Conservation (phyloP, 2,329 filamentous ascomycete genomes). For the Epichloe gansuensis region DNA sequence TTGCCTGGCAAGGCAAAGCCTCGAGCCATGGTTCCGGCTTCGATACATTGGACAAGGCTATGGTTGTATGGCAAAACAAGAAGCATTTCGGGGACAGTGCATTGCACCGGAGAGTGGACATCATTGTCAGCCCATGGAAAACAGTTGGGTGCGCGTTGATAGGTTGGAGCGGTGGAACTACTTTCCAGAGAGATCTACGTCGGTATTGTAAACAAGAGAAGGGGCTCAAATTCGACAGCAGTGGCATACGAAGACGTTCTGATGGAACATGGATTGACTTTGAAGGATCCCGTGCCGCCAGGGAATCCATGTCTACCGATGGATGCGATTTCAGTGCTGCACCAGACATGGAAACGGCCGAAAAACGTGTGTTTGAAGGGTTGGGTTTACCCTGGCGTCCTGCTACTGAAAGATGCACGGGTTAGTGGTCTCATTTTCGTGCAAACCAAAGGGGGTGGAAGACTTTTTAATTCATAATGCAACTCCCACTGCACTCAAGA, state of each 20-base stretch:
- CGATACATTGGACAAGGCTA: conserved; percentile 79
- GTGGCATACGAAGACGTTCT: conserved; percentile 57
- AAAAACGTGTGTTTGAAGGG: conserved; percentile 67
- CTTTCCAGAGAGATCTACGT: conserved; percentile 77
- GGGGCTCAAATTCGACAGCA: conserved; percentile 80
- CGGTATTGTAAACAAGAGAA: conserved; percentile 62
- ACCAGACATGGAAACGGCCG: conserved; percentile 57
- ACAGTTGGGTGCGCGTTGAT: conserved; percentile 79
- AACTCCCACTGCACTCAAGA: too few species aligned
- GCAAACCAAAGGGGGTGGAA: too few species aligned
- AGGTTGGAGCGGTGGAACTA: conserved; percentile 81
- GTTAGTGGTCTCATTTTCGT: conserved; percentile 23
- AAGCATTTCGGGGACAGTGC: background rate
- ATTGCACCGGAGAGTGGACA: conserved; percentile 78
- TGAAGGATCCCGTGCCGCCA: conserved; percentile 21
- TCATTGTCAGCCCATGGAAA: conserved; percentile 79
- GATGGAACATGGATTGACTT: conserved; percentile 62
- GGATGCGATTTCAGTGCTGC: conserved; percentile 28
- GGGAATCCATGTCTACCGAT: conserved; percentile 14
- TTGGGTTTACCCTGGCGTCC: conserved; percentile 55
- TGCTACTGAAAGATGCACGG: conserved; percentile 56
- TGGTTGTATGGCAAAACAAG: conserved; percentile 71
- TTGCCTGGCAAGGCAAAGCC: conserved; percentile 37
- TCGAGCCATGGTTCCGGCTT: conserved; percentile 45
- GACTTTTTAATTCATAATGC: too few species aligned